Evolutionary conservation across 495 filamentous ascomycete species (phyloP).

Genomic region (Penicillium taxi): DNA sequence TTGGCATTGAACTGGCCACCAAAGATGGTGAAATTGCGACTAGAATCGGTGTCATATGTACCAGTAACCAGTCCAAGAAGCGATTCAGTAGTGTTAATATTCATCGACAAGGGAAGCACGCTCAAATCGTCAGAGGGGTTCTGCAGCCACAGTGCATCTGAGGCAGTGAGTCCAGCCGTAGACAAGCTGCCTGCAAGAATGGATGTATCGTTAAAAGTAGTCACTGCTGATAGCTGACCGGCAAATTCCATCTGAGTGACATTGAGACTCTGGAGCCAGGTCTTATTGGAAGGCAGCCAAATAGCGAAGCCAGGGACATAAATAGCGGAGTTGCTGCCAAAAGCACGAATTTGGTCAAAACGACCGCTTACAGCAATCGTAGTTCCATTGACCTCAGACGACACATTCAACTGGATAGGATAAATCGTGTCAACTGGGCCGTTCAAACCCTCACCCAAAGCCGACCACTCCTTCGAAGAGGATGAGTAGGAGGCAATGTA

Average conservation of each 20-base stretch:
- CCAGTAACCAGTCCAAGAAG: constrained; percentile 65
- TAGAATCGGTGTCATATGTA: constrained; percentile 59
- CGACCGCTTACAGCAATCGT: constrained; percentile 73
- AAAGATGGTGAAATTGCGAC: constrained; percentile 74
- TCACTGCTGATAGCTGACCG: constrained; percentile 62
- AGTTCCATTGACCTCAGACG: constrained; percentile 56
- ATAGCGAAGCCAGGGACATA: constrained; percentile 70
- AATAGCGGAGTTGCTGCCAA: constrained; percentile 51
- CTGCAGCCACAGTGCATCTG: constrained; percentile 58
- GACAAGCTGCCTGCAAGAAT: constrained; percentile 73
- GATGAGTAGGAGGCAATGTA: constrained; percentile 72
- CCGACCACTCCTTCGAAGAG: constrained; percentile 57
- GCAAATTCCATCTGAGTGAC: constrained; percentile 54
- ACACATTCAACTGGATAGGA: constrained; percentile 72
- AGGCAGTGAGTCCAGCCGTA: constrained; percentile 59
- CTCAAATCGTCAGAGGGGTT: constrained; percentile 41
- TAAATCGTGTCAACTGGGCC: constrained; percentile 68
- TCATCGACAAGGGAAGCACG: constrained; percentile 51
- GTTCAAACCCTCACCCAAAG: constrained; percentile 81
- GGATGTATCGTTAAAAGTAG: constrained; percentile 52
- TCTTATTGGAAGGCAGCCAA: constrained; percentile 83
- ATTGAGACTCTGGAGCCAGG: constrained; percentile 83
- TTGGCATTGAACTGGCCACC: constrained; percentile 79
- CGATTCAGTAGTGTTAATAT: constrained; percentile 47
- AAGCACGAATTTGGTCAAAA: constrained; percentile 64